Evolutionary conservation across 768 basidiomycete genomes (phyloP), one percentile per base, ranked within the genome.

Genomic region (Tylopilus sp.): DNA sequence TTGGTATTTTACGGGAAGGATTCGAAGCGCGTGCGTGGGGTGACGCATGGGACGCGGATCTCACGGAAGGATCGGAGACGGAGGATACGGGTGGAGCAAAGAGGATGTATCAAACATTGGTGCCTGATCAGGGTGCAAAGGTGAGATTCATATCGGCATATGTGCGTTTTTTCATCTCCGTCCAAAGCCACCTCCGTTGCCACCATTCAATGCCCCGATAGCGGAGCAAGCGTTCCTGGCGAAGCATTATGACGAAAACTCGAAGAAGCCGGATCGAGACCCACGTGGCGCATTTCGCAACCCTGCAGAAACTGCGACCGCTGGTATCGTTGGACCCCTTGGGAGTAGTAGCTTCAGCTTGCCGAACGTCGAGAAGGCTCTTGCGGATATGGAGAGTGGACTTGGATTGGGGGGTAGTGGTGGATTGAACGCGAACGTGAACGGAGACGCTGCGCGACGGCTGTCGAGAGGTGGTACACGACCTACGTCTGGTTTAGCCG

Each of bases 161-260:
- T 9, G 17, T 18, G 31, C 23, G 35, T 20, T 35, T 9, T 1
- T 36, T 56, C 47, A 48, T 25, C 40, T 57, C 33, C 17, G 41
- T 38, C 41, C 25, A 40, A 51, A 91, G 84, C 79, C 80, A 4
- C 77, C 79, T 6, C 80, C 83, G 17, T 70, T 89, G 26, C 90
- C 84, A 21, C 82, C 82, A 0, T 83, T 91, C 74, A 90, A 89
- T 65, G 83, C 80, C 18, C 89, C 90, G 0, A 87, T 82, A 28
- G 83, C 88, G 22, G 95, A 98, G 64, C 94, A 98, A 70, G 76
- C 82, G 0, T 98, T 98, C 79, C 83, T 98, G 11, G 79, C 86
- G 3, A 86, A 87, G 63, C 88, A 98, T 62, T 92, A 93, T 69
- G 94, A 95, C 68, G 83, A 91, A 63, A 89, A 95, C 55, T 79